A percentile compares a stretch with the other conserved stretches of the same genome.
Conservation (phyloP, 2,329 filamentous ascomycete genomes). For the Epicoccum nigrum region DNA sequence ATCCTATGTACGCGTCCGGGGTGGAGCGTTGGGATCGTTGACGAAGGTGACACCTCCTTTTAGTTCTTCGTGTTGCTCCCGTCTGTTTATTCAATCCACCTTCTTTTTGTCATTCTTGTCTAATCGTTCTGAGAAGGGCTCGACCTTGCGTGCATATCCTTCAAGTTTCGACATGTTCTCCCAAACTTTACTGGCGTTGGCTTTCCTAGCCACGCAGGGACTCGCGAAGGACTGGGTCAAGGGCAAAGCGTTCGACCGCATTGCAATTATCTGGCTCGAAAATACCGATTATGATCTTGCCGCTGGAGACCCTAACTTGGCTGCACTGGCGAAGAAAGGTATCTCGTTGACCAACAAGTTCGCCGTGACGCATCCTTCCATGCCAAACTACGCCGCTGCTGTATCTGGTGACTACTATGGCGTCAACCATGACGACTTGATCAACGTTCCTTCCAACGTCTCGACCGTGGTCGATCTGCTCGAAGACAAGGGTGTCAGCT, state of each 20-base stretch:
- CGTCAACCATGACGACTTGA: conserved; percentile 71
- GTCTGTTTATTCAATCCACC: too few species aligned
- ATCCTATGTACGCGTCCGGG: too few species aligned
- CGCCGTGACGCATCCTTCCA: conserved; percentile 70
- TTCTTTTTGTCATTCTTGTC: conserved; percentile 1
- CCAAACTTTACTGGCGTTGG: conserved; percentile 18
- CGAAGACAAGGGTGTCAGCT: conserved; percentile 51
- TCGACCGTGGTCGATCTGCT: conserved; percentile 51
- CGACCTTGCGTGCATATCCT: background rate
- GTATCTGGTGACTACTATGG: conserved; percentile 76
- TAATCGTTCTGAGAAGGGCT: background rate
- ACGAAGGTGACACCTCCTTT: too few species aligned
- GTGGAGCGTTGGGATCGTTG: too few species aligned
- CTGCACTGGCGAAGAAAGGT: conserved; percentile 65
- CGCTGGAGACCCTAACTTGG: conserved; percentile 65
- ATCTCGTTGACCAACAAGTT: conserved; percentile 63
- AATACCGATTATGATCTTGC: conserved; percentile 74
- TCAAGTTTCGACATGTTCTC: conserved; percentile 8
- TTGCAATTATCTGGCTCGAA: conserved; percentile 77
- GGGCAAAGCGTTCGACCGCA: conserved; percentile 74
- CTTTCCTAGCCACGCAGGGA: conserved; percentile 20
- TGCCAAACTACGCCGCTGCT: conserved; percentile 76
- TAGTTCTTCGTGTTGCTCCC: too few species aligned
- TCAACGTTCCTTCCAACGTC: conserved; percentile 50
- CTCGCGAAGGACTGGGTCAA: conserved; percentile 62